Conservation (phyloP, 768 basidiomycete species). For the Leccinum disarticulatum region DNA sequence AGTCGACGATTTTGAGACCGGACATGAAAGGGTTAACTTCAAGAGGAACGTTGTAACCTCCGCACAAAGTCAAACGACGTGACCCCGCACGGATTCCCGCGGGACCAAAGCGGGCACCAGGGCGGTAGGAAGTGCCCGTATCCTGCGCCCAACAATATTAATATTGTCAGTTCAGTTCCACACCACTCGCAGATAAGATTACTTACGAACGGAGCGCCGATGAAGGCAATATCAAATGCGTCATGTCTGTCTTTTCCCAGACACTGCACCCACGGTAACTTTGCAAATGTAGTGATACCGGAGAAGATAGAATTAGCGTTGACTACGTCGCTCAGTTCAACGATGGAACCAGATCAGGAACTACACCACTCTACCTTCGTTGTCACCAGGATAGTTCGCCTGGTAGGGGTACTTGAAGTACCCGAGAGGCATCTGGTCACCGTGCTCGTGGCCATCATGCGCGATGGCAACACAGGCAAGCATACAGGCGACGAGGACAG, state of each 20-base stretch:
- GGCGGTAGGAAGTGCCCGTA: conserved; percentile 74
- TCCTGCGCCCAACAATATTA: conserved; percentile 46
- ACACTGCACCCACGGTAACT: conserved; percentile 79
- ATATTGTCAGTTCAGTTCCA: neutral
- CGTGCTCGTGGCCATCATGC: conserved; percentile 43
- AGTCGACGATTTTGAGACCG: conserved; percentile 71
- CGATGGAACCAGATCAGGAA: neutral
- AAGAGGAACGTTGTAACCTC: conserved; percentile 78
- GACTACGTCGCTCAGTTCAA: conserved; percentile 38
- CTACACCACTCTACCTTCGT: conserved; percentile 47
- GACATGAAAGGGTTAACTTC: conserved; percentile 68
- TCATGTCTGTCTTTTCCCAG: conserved; percentile 58
- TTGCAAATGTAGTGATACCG: conserved; percentile 84
- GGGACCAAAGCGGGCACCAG: conserved; percentile 85
- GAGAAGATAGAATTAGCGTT: conserved; percentile 80
- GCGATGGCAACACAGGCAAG: conserved; percentile 31
- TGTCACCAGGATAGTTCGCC: conserved; percentile 51
- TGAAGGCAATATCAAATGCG: conserved; percentile 77
- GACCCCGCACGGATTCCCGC: conserved; percentile 80
- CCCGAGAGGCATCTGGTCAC: conserved; percentile 61
- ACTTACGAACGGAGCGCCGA: conserved; percentile 76
- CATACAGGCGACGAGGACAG: conserved; percentile 28
- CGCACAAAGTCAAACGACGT: conserved; percentile 70
- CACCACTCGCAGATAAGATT: neutral
- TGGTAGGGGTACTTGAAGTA: conserved; percentile 69